Evolutionary conservation across 169 alveolate genomes (phyloP).

Genomic region (Neospora caninum): DNA sequence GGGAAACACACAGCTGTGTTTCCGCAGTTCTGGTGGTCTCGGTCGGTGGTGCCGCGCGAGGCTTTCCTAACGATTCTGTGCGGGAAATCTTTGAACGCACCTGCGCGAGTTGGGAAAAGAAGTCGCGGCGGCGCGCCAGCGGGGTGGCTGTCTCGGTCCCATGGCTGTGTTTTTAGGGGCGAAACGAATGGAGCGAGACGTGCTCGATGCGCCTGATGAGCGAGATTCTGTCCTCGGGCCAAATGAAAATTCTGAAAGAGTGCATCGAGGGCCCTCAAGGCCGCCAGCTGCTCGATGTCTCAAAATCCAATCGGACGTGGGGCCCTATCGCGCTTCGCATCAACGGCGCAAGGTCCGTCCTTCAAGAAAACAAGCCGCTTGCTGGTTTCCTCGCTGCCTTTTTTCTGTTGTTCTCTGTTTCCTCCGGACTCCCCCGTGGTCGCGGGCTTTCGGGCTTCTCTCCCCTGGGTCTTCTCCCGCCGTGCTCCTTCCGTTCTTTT

Average conservation of each 20-base stretch:
- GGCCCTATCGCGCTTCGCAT: slow-evolving; percentile 47
- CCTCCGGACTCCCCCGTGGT: neutral
- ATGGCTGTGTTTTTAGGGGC: neutral
- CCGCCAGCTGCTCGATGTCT: slow-evolving; percentile 45
- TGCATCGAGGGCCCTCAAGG: slow-evolving; percentile 59
- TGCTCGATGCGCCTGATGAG: slow-evolving; percentile 57
- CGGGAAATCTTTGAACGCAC: too few species aligned
- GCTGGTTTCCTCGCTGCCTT: neutral
- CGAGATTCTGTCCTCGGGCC: slow-evolving; percentile 49
- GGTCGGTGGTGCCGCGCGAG: too few species aligned
- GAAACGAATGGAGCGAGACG: slow-evolving; percentile 59
- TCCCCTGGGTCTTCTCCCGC: neutral
- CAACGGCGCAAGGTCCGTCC: slow-evolving; percentile 55
- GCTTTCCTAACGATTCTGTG: too few species aligned
- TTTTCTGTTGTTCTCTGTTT: neutral
- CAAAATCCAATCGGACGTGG: slow-evolving; percentile 62
- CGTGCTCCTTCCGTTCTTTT: neutral
- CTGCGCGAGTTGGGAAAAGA: too few species aligned
- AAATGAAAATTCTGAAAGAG: slow-evolving; percentile 19
- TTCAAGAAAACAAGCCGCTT: too few species aligned
- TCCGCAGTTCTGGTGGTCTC: too few species aligned
- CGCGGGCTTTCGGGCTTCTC: too few species aligned
- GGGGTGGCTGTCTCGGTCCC: too few species aligned
- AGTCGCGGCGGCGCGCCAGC: too few species aligned
- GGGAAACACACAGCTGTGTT: too few species aligned